Evolutionary conservation across 805 yeast genomes (phyloP), one percentile per base, ranked within the genome.

Genomic region (Candida saitoana): DNA sequence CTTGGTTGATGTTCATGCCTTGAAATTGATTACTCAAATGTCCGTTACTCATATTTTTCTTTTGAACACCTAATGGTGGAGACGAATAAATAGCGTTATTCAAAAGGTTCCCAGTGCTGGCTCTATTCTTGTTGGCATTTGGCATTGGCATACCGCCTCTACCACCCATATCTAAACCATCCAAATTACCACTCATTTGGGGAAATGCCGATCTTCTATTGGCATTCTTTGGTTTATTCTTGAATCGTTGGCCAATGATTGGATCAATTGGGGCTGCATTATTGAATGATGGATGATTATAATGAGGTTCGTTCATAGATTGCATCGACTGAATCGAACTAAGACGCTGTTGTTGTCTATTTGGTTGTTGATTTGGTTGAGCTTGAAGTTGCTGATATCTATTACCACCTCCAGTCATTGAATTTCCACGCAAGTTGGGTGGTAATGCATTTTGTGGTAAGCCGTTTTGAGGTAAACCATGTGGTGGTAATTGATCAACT

Each of bases 111-210:
- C 43, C 51, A 34, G 49, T 47, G 38, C 54, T 46, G 5, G 54
- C 40, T 47, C 40, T 16, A 45, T 36, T 52, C 38, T 40, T 40
- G 43, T 37, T 45, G 51, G 51, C 48, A n/a, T 51, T 52, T 5
- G 68, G 62, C 62, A 62, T 63, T 2, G 73, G 74, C 74, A 69
- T 69, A 5, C 74, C 74, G 16, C 72, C 74, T 49, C 74, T 57
- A n/a, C 73, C 73, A 11, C 74, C 73, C 57, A 66, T 59, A 51
- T 69, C 74, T 15, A 67, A 41, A 2, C 62, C 63, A 8, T 56
- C 57, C 18, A 59, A 37, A 17, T 47, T 45, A n/a, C 62, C 64
- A 16, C 55, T 54, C 55, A 63, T 56, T 34, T 52, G 57, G 5
- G 67, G 63, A 47, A 58, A 60, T 5, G 55, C 63, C 0, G 72